Evolutionary conservation across 2,329 filamentous ascomycete genomes (phyloP), one percentile per base, ranked within the genome.

Genomic region (Diaporthe vaccinii): DNA sequence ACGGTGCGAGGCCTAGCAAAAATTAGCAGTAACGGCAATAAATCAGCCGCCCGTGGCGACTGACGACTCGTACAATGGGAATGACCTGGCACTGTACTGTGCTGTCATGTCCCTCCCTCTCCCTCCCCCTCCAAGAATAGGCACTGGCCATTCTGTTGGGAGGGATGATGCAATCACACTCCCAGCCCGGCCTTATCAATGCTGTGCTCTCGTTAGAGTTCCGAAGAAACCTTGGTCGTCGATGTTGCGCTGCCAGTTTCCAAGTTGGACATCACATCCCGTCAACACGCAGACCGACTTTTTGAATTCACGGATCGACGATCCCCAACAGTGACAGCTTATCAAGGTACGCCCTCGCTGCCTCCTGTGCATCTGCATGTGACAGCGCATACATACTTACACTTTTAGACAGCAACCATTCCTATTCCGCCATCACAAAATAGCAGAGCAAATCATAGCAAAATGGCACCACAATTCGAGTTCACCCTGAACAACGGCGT

Each of bases 401-500:
- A 55, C 46, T 55, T 41, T 44, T 65, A 41, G 46, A 55, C 22
- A 73, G 58, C 25, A 73, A 34, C 31, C 57, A 44, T 39, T 44
- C 44, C 70, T 53, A 53, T 41, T 49, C 46, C 31, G 36, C 46
- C 51, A 2, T 8, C 31, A 10, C 53, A 28, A 7, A 31, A 44
- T 10, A 49, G 39, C 39, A 59, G 36, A 53, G 46, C 46, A 41
- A 46, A 14, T 59, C 78, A 59, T 75, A 80, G 49, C 75, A 76
- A 59, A 76, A 78, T 74, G 22, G 49, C 74, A 72, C 20, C 75
- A n/a, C 75, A 76, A 62, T 67, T 70, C 49, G 84, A 81, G 4
- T 87, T 86, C 79, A 87, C 84, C 55, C 83, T 88, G 76, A 86
- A 86, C 83, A 87, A 88, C 77, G 86, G 86, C 75, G 89, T 92